A percentile compares a stretch with the other conserved stretches of the same genome.
Conservation (phyloP, 495 filamentous ascomycete species). For the Margaritispora aquatica region DNA sequence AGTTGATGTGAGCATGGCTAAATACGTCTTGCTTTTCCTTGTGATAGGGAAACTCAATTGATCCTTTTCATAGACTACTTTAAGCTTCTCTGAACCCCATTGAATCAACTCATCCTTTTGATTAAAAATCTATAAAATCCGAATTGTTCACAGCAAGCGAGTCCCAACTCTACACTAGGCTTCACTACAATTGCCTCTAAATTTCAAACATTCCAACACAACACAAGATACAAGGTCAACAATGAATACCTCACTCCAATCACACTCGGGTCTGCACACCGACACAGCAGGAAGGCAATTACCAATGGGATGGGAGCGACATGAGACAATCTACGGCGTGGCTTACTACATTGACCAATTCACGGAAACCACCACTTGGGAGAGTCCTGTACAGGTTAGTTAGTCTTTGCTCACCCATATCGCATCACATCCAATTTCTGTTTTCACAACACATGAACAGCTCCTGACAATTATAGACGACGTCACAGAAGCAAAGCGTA, state of each 20-base stretch:
- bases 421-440: too few species aligned
- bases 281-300: not conserved
- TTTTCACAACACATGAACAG: too few species aligned
- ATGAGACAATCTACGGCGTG: not conserved
- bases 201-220: not conserved
- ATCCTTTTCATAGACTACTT: too few species aligned
- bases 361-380: not conserved
- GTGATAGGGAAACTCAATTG: too few species aligned
- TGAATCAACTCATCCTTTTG: too few species aligned
- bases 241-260: not conserved
- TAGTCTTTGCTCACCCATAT: not conserved
- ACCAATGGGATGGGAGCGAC: not conserved
- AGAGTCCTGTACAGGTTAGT: not conserved
- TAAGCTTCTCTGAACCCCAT: too few species aligned
- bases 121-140: too few species aligned
- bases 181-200: too few species aligned
- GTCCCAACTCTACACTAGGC: too few species aligned
- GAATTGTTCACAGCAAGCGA: not conserved
- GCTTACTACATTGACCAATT: not conserved
- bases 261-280: not conserved
- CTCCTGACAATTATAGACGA: too few species aligned
- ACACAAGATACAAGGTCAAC: not conserved
- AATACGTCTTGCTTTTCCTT: too few species aligned
- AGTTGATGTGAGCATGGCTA: too few species aligned
- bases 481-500: not conserved